These are phyloP conservation scores for Didymella pomorum DNA, from an alignment of 2,329 filamentous ascomycete species.

Conservation along the genomic window DNA sequence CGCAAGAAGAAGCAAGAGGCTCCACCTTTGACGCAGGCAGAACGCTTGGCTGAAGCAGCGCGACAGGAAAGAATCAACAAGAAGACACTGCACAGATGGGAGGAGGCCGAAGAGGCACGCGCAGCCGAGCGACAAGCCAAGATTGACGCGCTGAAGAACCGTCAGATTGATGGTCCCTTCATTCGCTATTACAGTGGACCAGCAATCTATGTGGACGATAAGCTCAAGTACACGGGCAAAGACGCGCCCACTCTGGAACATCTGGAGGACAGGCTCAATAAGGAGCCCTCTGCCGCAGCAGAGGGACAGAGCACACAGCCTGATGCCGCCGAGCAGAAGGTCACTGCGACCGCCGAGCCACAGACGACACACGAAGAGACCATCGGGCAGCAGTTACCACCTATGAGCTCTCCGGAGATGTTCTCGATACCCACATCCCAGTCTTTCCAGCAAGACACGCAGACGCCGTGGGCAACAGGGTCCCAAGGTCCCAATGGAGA, in stretches of 20 bases:
- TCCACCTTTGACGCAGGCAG: slow-evolving; percentile 83
- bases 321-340: slow-evolving; percentile 10
- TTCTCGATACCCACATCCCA: slow-evolving; percentile 27
- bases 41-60: slow-evolving; percentile 83
- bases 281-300: slow-evolving; percentile 26
- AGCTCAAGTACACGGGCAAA: slow-evolving; percentile 72
- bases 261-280: slow-evolving; percentile 49
- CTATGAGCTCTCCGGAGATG: slow-evolving; percentile 24
- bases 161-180: slow-evolving; percentile 86
- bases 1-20: slow-evolving; percentile 77
- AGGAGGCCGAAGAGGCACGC: slow-evolving; percentile 87
- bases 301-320: slow-evolving; percentile 20
- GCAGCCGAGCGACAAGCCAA: slow-evolving; percentile 84
- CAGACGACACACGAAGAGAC: slow-evolving; percentile 12
- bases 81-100: slow-evolving; percentile 92
- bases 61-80: slow-evolving; percentile 84
- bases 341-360: slow-evolving; percentile 2
- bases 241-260: slow-evolving; percentile 48
- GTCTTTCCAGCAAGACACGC: slow-evolving; percentile 26
- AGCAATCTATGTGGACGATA: slow-evolving; percentile 79
- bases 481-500: slow-evolving; percentile 36
- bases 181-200: slow-evolving; percentile 95
- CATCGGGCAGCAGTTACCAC: slow-evolving; percentile 21
- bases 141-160: slow-evolving; percentile 85
- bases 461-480: slow-evolving; percentile 32